phyloP scores from a whole-genome alignment of 2,329 filamentous ascomycete genomes.

The Penicillium griseofulvum region DNA sequence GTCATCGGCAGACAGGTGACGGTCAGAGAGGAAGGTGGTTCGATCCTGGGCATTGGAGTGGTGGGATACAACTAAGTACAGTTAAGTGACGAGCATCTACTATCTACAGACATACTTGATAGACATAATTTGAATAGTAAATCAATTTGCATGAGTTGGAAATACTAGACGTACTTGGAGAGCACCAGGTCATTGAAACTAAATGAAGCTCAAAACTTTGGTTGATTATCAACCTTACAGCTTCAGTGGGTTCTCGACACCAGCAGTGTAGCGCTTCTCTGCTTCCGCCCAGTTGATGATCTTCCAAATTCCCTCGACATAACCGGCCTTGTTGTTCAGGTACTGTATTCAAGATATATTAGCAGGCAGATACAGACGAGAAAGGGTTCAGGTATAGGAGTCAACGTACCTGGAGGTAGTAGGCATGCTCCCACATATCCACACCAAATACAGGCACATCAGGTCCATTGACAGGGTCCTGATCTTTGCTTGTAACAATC shows the following conservation, averaged over 20 bases:
- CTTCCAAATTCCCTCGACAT: constrained; percentile 87
- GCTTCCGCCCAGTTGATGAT: constrained; percentile 91
- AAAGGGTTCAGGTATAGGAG: not conserved
- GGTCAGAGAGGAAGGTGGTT: constrained; percentile 21
- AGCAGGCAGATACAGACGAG: not conserved
- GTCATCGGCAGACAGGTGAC: constrained; percentile 37
- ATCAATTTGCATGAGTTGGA: not conserved
- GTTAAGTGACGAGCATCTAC: no score
- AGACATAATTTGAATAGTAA: not conserved
- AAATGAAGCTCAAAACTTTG: not conserved
- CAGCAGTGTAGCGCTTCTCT: constrained; percentile 59
- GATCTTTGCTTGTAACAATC: constrained; percentile 80
- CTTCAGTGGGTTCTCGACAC: constrained; percentile 29
- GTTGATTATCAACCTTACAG: constrained; percentile 11
- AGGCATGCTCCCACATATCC: constrained; percentile 94
- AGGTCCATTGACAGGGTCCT: constrained; percentile 75
- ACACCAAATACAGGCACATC: constrained; percentile 75
- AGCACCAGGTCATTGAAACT: not conserved
- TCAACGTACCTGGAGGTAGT: constrained; percentile 69
- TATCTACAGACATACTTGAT: not conserved
- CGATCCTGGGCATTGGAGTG: constrained; percentile 31
- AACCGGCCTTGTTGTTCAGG: constrained; percentile 89
- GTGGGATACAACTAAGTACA: constrained; percentile 34
- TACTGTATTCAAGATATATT: constrained; percentile 55
- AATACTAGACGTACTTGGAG: not conserved